phyloP scores from a whole-genome alignment of 2,329 filamentous ascomycete genomes.

The Trematosphaeria pertusa region DNA sequence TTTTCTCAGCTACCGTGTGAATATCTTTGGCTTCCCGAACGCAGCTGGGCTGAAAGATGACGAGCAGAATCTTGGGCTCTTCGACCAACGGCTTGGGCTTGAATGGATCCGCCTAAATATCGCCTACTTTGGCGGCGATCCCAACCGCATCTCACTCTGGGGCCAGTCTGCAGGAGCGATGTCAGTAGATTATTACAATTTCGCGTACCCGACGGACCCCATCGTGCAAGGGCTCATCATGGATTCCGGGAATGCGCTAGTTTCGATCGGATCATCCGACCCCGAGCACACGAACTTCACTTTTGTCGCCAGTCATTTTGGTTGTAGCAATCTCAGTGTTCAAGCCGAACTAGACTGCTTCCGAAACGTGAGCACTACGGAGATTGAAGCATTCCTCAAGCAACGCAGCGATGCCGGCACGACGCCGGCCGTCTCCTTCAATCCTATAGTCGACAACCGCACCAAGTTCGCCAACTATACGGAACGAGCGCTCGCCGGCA shows the following conservation, averaged over 20 bases:
- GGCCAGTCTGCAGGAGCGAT: constrained; percentile 49
- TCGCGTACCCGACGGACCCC: constrained; percentile 57
- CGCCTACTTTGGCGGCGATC: constrained; percentile 44
- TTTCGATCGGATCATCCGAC: constrained; percentile 21
- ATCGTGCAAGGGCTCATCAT: constrained; percentile 48
- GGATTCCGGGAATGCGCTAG: constrained; percentile 28
- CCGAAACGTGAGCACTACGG: constrained; percentile 33
- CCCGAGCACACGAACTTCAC: constrained; percentile 46
- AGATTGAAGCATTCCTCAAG: constrained; percentile 44
- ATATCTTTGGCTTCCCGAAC: constrained; percentile 51
- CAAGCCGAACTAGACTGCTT: constrained; percentile 47
- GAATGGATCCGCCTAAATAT: constrained; percentile 53
- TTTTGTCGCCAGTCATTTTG: constrained; percentile 45
- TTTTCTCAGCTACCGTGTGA: constrained; percentile 39
- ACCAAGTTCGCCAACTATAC: constrained; percentile 46
- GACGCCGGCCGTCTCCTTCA: constrained; percentile 34
- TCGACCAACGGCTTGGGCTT: constrained; percentile 48
- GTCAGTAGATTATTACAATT: constrained; percentile 57
- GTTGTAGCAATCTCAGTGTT: constrained; percentile 33
- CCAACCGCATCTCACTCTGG: constrained; percentile 47
- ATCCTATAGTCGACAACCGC: constrained; percentile 35
- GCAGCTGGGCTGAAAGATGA: constrained; percentile 35
- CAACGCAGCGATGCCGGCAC: constrained; percentile 32
- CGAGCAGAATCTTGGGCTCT: constrained; percentile 48
- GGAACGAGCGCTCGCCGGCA: constrained; percentile 32